A percentile compares a stretch with the other conserved stretches of the same genome.
Conservation (phyloP, 2,329 filamentous ascomycete species). For the Sporothrix sp. region DNA sequence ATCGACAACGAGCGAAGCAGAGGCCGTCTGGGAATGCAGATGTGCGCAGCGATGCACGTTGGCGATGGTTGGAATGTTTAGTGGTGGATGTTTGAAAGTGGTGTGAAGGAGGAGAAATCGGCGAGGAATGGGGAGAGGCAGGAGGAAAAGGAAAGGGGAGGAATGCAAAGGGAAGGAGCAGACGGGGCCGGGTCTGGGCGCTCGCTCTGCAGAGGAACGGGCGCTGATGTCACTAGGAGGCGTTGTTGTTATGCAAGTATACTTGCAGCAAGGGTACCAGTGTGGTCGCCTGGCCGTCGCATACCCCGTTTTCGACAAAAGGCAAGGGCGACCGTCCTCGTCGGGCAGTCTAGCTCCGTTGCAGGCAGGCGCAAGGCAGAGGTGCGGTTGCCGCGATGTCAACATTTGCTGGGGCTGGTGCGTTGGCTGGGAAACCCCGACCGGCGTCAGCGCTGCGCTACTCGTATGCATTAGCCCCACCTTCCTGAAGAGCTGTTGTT, state of each 20-base stretch:
- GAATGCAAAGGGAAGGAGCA: background rate
- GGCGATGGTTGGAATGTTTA: constrained; percentile 5
- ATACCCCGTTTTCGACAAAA: background rate
- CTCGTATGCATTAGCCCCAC: background rate
- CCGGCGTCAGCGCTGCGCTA: no score
- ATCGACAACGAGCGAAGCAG: no score
- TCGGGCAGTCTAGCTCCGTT: no score
- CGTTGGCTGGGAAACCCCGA: constrained; percentile 16
- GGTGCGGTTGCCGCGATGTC: constrained; percentile 16
- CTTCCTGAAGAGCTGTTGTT: background rate
- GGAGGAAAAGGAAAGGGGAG: background rate
- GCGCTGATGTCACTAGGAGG: background rate
- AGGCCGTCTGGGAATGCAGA: background rate
- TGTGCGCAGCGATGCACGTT: background rate
- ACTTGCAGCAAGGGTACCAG: background rate
- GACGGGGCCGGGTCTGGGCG: background rate
- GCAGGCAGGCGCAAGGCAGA: constrained; percentile 3
- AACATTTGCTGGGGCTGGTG: constrained; percentile 13
- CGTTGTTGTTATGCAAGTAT: background rate
- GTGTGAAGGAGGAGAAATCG: constrained; percentile 8
- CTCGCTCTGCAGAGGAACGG: background rate
- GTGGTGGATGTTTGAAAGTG: constrained; percentile 4
- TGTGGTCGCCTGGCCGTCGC: constrained; percentile 7
- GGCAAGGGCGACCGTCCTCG: background rate
- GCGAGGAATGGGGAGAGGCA: background rate